A percentile compares a stretch with the other conserved stretches of the same genome.
phyloP scores from a whole-genome alignment of 2,329 filamentous ascomycete species.

The Conoideocrella luteorostrata region DNA sequence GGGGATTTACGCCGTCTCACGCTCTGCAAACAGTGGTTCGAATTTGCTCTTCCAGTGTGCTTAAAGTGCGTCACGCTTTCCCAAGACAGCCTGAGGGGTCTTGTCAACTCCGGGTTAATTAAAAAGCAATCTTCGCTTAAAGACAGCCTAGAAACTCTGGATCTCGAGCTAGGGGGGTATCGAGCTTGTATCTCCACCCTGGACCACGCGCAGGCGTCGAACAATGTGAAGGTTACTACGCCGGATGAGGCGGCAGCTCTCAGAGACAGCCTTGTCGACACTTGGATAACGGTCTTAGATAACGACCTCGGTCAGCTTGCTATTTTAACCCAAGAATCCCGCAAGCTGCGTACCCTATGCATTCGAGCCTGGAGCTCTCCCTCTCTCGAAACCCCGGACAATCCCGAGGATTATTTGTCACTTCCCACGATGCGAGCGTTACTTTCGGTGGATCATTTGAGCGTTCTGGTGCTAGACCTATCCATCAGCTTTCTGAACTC shows the following conservation, averaged over 20 bases:
- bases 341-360: constrained; percentile 9
- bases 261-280: neutral
- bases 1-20: constrained; percentile 13
- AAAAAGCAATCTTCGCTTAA: constrained; percentile 1
- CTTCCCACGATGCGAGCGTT: constrained; percentile 11
- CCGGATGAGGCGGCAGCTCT: neutral
- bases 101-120: neutral
- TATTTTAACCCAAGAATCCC: constrained; percentile 6
- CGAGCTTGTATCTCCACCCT: neutral
- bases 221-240: neutral
- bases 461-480: constrained; percentile 13
- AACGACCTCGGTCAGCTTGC: constrained; percentile 12
- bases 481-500: constrained; percentile 3
- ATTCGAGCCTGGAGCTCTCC: constrained; percentile 8
- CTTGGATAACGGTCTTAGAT: constrained; percentile 8
- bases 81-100: constrained; percentile 5
- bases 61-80: constrained; percentile 8
- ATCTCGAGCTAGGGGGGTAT: constrained; percentile 7
- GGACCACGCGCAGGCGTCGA: neutral
- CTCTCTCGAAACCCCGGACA: constrained; percentile 2
- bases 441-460: constrained; percentile 13
- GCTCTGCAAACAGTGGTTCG: constrained; percentile 15
- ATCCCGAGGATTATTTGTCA: constrained; percentile 10
- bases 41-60: constrained; percentile 12
- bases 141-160: constrained; percentile 10